A percentile compares a stretch with the other conserved stretches of the same genome.
Conservation (phyloP, 768 basidiomycete species). For the Termitomyces heimii region DNA sequence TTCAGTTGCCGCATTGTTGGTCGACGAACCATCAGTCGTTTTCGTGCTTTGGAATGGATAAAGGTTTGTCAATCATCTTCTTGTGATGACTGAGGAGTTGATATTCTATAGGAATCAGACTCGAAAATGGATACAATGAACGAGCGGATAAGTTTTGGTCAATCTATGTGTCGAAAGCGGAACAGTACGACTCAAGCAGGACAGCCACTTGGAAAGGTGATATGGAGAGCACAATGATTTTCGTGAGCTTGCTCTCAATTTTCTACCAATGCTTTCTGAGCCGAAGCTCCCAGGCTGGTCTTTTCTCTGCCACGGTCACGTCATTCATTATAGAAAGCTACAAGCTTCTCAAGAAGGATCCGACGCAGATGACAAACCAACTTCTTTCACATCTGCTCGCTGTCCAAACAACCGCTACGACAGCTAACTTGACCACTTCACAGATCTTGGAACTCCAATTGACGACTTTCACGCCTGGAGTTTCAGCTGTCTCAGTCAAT, state of each 20-base stretch:
- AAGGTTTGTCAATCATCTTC: not conserved
- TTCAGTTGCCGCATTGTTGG: not conserved
- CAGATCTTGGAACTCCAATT: not conserved
- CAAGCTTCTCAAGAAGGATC: constrained; percentile 23
- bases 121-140: not conserved
- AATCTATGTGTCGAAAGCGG: constrained; percentile 3
- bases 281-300: constrained; percentile 25
- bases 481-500: constrained; percentile 18
- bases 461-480: constrained; percentile 8
- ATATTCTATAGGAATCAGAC: not conserved
- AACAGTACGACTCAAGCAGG: not conserved
- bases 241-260: constrained; percentile 15
- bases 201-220: constrained; percentile 12
- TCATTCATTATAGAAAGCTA: constrained; percentile 33
- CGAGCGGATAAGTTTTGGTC: constrained; percentile 5
- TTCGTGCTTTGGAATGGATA: not conserved
- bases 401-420: not conserved
- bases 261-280: not conserved
- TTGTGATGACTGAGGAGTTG: not conserved
- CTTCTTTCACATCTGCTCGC: constrained; percentile 19
- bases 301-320: constrained; percentile 33
- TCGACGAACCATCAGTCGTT: not conserved
- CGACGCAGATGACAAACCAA: constrained; percentile 15
- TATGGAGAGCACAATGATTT: constrained; percentile 19
- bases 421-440: not conserved